Conservation (phyloP, 2,329 filamentous ascomycete genomes). For the Didymella lethalis region DNA sequence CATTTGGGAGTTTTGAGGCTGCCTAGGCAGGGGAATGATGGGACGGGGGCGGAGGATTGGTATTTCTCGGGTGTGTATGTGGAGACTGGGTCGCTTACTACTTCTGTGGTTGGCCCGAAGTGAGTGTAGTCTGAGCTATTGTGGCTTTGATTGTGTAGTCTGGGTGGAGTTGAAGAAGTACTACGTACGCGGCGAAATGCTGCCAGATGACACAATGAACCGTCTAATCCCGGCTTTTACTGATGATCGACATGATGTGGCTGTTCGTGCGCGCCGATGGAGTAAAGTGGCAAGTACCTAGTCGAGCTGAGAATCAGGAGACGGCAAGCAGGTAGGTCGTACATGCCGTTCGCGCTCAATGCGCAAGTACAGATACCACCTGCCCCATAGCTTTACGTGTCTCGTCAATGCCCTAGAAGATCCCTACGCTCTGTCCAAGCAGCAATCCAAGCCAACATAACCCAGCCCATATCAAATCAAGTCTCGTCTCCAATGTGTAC, state of each 20-base stretch:
- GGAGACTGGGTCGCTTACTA: conserved; percentile 62
- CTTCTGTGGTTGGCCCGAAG: conserved; percentile 41
- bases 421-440: neutral
- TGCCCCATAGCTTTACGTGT: neutral
- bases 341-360: no score
- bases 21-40: conserved; percentile 63
- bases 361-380: neutral
- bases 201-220: no score
- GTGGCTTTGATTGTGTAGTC: no score
- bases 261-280: no score
- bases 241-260: no score
- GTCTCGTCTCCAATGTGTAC: neutral
- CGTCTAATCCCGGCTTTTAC: no score
- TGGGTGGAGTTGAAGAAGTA: no score
- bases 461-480: neutral
- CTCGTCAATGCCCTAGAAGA: neutral
- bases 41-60: conserved; percentile 67
- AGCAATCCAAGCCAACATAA: neutral
- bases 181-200: no score
- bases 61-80: conserved; percentile 77
- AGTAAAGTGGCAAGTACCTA: neutral
- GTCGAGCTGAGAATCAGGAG: neutral
- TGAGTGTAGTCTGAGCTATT: neutral
- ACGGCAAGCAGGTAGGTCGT: neutral
- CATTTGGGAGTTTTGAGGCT: conserved; percentile 75